Evolutionary conservation across 192 early-diverging fungal species (phyloP).

Genomic region (Oehlia diaphana): DNA sequence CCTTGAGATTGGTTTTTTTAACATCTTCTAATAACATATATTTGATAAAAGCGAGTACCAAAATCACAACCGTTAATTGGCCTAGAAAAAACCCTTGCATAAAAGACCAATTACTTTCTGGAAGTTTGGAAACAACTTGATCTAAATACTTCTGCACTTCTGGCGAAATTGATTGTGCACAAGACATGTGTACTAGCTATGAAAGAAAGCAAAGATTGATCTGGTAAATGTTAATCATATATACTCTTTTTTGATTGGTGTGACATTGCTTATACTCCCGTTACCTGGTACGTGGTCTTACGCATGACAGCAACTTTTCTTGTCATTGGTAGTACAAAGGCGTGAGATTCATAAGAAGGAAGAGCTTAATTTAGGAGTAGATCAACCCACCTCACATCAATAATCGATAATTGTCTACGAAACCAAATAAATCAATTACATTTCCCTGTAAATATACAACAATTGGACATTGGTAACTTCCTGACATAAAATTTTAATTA

Average conservation of each 20-base stretch:
- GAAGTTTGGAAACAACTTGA: conserved; percentile 1
- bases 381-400: neutral
- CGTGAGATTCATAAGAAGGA: neutral
- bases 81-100: conserved; percentile 50
- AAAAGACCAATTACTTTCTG: conserved; percentile 38
- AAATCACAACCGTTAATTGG: conserved; percentile 48
- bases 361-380: neutral
- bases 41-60: conserved; percentile 51
- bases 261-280: neutral
- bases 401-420: neutral
- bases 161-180: conserved; percentile 4
- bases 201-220: neutral
- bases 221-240: neutral
- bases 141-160: conserved; percentile 20
- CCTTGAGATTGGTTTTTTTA: conserved; percentile 35
- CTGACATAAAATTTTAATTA: neutral
- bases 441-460: neutral
- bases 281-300: neutral
- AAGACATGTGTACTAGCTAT: conserved; percentile 2
- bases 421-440: neutral
- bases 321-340: neutral
- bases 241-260: neutral
- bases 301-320: neutral
- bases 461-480: neutral
- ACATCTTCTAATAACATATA: conserved; percentile 57